Base-by-base conservation (phyloP, 2,329 filamentous ascomycete genomes). In the Escovopsis weberi region DNA sequence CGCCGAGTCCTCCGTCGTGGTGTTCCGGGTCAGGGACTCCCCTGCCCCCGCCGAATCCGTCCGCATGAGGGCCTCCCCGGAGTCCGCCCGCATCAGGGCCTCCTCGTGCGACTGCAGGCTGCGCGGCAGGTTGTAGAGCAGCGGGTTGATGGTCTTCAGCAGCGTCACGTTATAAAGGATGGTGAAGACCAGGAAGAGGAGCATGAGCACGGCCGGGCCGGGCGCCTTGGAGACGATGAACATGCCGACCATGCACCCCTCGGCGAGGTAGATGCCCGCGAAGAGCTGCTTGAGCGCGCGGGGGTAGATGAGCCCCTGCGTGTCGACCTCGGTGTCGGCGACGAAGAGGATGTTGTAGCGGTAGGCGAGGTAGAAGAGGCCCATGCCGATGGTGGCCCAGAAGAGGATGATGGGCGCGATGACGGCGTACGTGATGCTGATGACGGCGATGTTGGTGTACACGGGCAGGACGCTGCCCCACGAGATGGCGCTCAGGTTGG, bases 261-360 rank as follows among this genome's bases (percentile, higher is more conserved):
- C 79, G 1, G 80, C 75, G 12, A 94, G 66, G 60, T 94, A 94
- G 39, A 91, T 69, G 41, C 87, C 86, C 2, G 80, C 75, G 37
- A 89, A 76, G 30, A 91, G 73, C 47, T 96, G 88, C 66, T 94
- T 85, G 37, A 96, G 71, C 5, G 85, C 88, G 23, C 85, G 82
- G 1, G 86, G 82, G 57, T 94, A 96, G 54, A 86, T 79, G 19
- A 89, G 77, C 39, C 91, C 89, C 54, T 85, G 85, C 39, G 87
- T 94, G 56, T 96, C 88, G 48, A 94, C 78, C 47, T 78, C 69
- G 11, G 82, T 74, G 50, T 87, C 82, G 39, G 77, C 80, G 12
- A 91, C 83, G 58, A 85, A 94, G 19, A 94, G 68, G 42, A 94
- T 61, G 61, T 89, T 88, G 70, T 94, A 94, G 33, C 83, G 76